Conservation (phyloP, 371 early-diverging fungal genomes). For the Mortierella sp. region DNA sequence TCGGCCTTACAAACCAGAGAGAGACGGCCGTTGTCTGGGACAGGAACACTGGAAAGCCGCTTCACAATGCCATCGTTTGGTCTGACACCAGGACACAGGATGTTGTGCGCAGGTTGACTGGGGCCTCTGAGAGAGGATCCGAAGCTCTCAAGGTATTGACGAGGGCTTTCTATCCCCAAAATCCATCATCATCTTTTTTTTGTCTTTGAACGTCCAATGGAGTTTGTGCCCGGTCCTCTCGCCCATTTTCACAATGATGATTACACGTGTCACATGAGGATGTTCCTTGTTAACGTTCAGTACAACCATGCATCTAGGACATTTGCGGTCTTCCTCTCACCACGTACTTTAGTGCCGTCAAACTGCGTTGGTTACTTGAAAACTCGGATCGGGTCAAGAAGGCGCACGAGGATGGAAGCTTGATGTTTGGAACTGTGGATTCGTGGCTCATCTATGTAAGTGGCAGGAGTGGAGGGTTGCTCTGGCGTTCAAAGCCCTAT, state of each 20-base stretch:
- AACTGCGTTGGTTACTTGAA: conserved; percentile 93
- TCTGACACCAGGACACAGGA: conserved; percentile 87
- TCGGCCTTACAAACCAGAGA: conserved; percentile 97
- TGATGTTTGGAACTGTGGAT: conserved; percentile 93
- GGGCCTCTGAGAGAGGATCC: conserved; percentile 61
- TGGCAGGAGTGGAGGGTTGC: no score
- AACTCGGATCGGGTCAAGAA: conserved; percentile 76
- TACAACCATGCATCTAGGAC: no score
- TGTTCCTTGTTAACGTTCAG: no score
- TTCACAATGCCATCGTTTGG: conserved; percentile 96
- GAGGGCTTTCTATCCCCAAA: no score
- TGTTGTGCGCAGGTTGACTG: conserved; percentile 73
- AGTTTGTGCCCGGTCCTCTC: no score
- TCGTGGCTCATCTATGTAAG: conserved; percentile 91
- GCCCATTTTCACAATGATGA: no score
- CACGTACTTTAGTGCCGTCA: conserved; percentile 95
- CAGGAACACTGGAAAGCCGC: conserved; percentile 79
- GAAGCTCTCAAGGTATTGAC: conserved; percentile 56
- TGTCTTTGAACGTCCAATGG: no score
- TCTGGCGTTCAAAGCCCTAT: no score
- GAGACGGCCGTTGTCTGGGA: conserved; percentile 97
- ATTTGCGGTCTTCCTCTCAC: conserved; percentile 92
- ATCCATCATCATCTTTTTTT: no score
- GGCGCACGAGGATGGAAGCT: conserved; percentile 70
- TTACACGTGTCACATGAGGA: no score